Evolutionary conservation across 2,329 filamentous ascomycete genomes (phyloP), one percentile per base, ranked within the genome.

Genomic region (Penicillium brasilianum): DNA sequence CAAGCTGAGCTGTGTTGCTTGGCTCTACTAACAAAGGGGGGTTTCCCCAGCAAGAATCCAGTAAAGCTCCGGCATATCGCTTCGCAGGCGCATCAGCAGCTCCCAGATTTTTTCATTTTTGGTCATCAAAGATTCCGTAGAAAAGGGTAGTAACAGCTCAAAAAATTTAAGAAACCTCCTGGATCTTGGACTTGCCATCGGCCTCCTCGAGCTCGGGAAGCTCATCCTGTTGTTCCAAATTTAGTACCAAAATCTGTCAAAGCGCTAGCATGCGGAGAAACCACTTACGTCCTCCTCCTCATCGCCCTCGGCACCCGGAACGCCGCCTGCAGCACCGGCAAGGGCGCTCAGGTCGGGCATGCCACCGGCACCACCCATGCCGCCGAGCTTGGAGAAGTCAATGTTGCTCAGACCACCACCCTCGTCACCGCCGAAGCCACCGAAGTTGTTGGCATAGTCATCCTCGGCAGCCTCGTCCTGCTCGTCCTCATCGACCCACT

Each of bases 401-500:
- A 97, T 95, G 72, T 91, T 91, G 72, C 90, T 88, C 67, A 95
- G 92, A 78, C 92, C 91, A 68, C 87, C 88, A n/a, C 60, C 70
- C 13, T 63, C 65, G 52, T 66, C 60, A 39, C 69, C 71, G 16
- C 72, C 73, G 75, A 80, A 73, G 51, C 80, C 87, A 66, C 86
- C 89, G 69, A 81, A 78, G 67, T 80, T 77, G 72, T 77, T 79
- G 58, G 77, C 76, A 62, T 80, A 78, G 78, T 97, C 93, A 59
- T 96, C 93, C 67, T 96, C 92, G 52, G 87, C 83, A 62, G 87
- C 89, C 80, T 92, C 93, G 75, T 98, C 90, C 84, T 99, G 95
- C 87, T 99, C 95, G 76, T 99, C 93, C 87, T 97, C 92, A 71
- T 97, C 93, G 73, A 97, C 91, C 93, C 93, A 97, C 87, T 89